Base-by-base conservation (phyloP, 495 filamentous ascomycete genomes). In the Umbilicaria muhlenbergii region DNA sequence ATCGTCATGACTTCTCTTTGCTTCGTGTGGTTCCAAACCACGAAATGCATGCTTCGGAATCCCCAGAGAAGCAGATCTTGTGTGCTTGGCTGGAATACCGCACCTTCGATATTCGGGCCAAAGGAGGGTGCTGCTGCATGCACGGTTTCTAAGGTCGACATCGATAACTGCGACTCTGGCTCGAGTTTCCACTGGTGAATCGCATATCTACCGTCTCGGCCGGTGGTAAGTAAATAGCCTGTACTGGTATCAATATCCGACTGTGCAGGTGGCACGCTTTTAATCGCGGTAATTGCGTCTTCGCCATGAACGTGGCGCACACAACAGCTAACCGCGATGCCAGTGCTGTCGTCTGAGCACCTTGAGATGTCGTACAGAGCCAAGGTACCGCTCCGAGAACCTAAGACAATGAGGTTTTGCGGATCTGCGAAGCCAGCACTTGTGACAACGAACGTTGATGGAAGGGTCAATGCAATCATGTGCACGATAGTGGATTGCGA, bases 1-100 rank as follows among this genome's bases (percentile, higher is more conserved):
- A 92, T 66, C 1, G 61, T 66, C 38, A 78, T 70, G 5, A 86
- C 55, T 51, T 88, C 81, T 18, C 70, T 63, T 28, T 81, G 70
- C 10, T 58, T 63, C 0, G 72, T 73, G 43, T 81, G 80, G 55
- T 92, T 82, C 71, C 82, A 87, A 17, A 84, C 68, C 12, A 94
- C 62, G 46, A 96, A 94, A 32, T 73, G 61, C 39, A 74, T 82
- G 43, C 81, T 75, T 18, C 69, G 73, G 59, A 94, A 96, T 11
- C 91, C 91, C 60, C 79, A 83, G 18, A 93, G 53, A 42, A 84
- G 64, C 1, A 94, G 64, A 28, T 81, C 51, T 1, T 58, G 49
- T 0, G 53, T 57, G 5, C 45, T 38, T 5, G 56, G 41, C 39
- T 72, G 58, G 46, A 87, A 69, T 56, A 74, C 77, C 0, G 75